Evolutionary conservation across 129 eudicot genomes (phyloP).

Genomic region (Helianthus annuus): DNA sequence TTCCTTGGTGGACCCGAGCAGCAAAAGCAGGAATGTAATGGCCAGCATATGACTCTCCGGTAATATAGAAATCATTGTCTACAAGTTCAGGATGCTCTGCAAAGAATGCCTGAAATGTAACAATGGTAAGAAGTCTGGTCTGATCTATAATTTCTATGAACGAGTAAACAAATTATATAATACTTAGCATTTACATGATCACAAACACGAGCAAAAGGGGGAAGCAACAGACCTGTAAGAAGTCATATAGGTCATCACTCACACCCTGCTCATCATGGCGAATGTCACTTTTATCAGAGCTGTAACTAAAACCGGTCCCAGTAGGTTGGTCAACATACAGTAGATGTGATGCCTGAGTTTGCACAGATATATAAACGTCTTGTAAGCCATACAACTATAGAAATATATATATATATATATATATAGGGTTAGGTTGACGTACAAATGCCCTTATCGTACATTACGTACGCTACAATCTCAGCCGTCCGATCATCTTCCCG

Average conservation of each 20-base stretch:
- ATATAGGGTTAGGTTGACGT: too few species aligned
- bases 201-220: not conserved
- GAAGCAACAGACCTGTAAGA: slow-evolving; percentile 67
- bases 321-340: slow-evolving; percentile 82
- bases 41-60: slow-evolving; percentile 97
- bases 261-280: slow-evolving; percentile 77
- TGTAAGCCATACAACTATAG: slow-evolving; percentile 4
- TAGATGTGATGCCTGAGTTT: slow-evolving; percentile 63
- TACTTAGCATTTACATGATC: not conserved
- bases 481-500: too few species aligned
- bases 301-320: slow-evolving; percentile 91
- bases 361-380: not conserved
- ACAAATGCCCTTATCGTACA: too few species aligned
- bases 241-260: slow-evolving; percentile 83
- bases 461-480: too few species aligned
- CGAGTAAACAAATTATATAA: too few species aligned
- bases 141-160: not conserved
- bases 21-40: slow-evolving; percentile 94
- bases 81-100: slow-evolving; percentile 64
- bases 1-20: slow-evolving; percentile 76
- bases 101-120: slow-evolving; percentile 63
- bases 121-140: not conserved
- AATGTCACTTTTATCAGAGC: slow-evolving; percentile 57
- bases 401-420: not conserved
- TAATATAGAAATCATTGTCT: slow-evolving; percentile 73